Conservation (phyloP, 2,329 filamentous ascomycete species). For the Karstenula rhodostoma region DNA sequence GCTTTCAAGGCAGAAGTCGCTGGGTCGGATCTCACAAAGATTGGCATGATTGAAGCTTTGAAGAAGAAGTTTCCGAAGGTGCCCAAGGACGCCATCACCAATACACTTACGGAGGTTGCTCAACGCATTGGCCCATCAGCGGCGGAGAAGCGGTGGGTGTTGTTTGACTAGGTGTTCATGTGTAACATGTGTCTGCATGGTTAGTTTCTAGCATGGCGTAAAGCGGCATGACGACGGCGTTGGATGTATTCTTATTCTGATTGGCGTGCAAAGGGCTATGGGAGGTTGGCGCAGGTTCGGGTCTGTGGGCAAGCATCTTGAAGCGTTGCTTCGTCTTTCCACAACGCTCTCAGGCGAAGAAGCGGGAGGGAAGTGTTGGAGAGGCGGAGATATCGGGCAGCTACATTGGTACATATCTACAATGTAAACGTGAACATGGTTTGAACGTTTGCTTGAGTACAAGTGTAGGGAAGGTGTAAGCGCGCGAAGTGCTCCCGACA, state of each 20-base stretch:
- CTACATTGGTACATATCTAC: background rate
- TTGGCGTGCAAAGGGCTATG: background rate
- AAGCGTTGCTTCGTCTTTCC: conserved; percentile 8
- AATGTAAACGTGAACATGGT: background rate
- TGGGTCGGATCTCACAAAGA: conserved; percentile 75
- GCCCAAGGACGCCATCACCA: conserved; percentile 74
- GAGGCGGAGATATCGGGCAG: background rate
- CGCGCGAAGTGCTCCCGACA: background rate
- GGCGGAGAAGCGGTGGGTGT: conserved; percentile 70
- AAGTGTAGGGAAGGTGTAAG: background rate
- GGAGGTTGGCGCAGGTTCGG: background rate
- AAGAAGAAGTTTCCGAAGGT: conserved; percentile 78
- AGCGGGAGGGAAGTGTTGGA: background rate
- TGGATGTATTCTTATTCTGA: background rate
- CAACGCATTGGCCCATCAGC: conserved; percentile 68
- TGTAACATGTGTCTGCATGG: background rate
- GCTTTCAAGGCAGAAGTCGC: conserved; percentile 76
- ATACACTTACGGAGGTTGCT: conserved; percentile 73
- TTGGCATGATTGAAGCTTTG: conserved; percentile 76
- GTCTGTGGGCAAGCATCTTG: background rate
- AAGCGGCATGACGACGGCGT: background rate
- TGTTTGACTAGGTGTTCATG: conserved; percentile 28
- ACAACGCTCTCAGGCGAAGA: background rate
- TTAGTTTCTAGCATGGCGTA: conserved; percentile 10
- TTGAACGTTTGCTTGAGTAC: background rate